These are phyloP conservation scores for Citrus trifoliata DNA, from an alignment of 345 rosid species.

Conservation along the genomic window DNA sequence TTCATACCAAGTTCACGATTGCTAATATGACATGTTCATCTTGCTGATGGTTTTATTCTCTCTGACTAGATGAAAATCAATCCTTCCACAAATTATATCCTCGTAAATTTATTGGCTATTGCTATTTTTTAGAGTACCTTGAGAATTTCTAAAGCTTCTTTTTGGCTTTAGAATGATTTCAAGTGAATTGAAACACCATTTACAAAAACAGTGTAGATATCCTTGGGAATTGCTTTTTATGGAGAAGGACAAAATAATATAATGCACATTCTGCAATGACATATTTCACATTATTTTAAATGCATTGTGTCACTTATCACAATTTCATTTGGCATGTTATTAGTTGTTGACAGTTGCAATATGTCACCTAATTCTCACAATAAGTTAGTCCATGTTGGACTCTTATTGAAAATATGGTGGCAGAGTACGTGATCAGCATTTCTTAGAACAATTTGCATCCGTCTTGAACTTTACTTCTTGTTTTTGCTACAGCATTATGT, in stretches of 20 bases:
- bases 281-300: neutral
- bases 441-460: neutral
- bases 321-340: neutral
- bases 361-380: neutral
- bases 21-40: neutral
- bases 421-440: neutral
- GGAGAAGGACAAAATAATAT: neutral
- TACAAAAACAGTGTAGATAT: neutral
- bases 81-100: neutral
- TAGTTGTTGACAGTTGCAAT: neutral
- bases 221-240: neutral
- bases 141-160: neutral
- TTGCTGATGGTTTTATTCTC: neutral
- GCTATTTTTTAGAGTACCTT: neutral
- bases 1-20: neutral
- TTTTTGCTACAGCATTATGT: neutral
- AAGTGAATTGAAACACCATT: neutral
- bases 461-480: neutral
- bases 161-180: neutral
- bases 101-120: neutral
- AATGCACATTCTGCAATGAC: neutral
- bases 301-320: neutral
- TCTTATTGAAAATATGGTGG: too few relatives aligned
- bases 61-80: neutral
- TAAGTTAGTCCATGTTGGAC: neutral